Percentiles rank a stretch among this genome's conserved stretches.
These are phyloP conservation scores for Candida boidinii DNA, from an alignment of 805 yeast species.

Conservation along the genomic window DNA sequence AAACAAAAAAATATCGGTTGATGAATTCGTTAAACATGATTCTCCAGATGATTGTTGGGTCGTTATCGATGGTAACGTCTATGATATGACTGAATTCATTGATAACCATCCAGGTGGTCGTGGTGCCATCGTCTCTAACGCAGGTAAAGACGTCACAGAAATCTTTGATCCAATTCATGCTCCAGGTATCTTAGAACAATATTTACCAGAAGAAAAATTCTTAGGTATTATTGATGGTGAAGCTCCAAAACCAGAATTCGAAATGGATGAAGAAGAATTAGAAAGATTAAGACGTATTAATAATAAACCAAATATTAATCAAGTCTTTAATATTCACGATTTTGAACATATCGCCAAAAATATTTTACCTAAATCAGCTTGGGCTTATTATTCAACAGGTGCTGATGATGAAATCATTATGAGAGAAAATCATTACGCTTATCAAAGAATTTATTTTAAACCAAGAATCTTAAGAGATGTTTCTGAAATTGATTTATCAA, in stretches of 20 bases:
- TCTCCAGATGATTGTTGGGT: constrained; percentile 40
- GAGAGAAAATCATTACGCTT: constrained; percentile 87
- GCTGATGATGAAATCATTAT: constrained; percentile 88
- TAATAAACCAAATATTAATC: constrained; percentile 59
- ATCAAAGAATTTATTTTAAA: constrained; percentile 78
- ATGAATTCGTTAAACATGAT: constrained; percentile 36
- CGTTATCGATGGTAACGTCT: constrained; percentile 34
- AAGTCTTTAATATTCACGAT: constrained; percentile 71
- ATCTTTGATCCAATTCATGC: constrained; percentile 89
- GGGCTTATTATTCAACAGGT: constrained; percentile 92
- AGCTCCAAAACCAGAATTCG: constrained; percentile 25
- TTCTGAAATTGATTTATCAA: constrained; percentile 54
- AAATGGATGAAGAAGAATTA: constrained; percentile 30
- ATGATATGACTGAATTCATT: constrained; percentile 34
- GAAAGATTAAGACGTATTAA: constrained; percentile 33
- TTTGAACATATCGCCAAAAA: constrained; percentile 81
- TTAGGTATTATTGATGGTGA: constrained; percentile 40
- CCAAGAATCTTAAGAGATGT: constrained; percentile 83
- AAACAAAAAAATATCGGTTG: constrained; percentile 12
- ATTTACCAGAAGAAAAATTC: constrained; percentile 48
- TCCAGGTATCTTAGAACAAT: constrained; percentile 67
- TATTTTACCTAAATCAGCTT: constrained; percentile 68
- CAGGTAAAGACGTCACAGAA: constrained; percentile 72
- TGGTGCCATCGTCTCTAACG: constrained; percentile 20
- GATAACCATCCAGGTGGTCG: constrained; percentile 27